Evolutionary conservation across 345 rosid genomes (phyloP).

Genomic region (Schrenkiella parvula): DNA sequence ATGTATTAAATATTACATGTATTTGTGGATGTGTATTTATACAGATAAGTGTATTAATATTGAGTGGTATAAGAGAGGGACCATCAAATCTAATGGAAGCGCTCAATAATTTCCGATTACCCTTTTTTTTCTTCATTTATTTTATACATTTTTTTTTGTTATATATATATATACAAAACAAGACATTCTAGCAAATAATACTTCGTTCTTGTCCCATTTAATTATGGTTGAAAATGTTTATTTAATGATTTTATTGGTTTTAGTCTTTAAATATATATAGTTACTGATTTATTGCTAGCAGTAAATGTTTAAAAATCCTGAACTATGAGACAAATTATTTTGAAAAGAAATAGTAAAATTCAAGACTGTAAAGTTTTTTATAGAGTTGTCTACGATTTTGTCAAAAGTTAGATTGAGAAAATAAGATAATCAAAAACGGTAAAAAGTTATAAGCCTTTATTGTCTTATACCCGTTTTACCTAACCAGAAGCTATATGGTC

Average conservation of each 20-base stretch:
- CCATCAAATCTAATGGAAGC: constrained; percentile 33
- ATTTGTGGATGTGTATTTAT: background rate
- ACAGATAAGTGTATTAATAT: background rate
- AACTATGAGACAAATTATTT: background rate
- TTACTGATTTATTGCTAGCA: background rate
- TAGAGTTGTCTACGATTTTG: background rate
- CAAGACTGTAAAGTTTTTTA: background rate
- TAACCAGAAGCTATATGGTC: background rate
- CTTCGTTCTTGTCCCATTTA: constrained; percentile 9
- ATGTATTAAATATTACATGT: background rate
- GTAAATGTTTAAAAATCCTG: background rate
- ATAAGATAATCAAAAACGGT: background rate
- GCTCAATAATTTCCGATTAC: constrained; percentile 16
- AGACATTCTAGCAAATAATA: too few relatives aligned
- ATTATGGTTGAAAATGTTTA: background rate
- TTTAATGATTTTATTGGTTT: background rate
- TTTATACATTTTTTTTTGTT: background rate
- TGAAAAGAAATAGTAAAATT: background rate
- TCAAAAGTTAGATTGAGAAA: background rate
- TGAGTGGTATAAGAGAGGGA: constrained; percentile 17
- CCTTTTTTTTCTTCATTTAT: background rate
- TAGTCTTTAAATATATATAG: background rate
- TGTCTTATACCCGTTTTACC: background rate
- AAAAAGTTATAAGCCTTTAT: background rate
- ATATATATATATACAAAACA: too few relatives aligned